Base-by-base conservation (phyloP, 78 protist species). In the Dictyostelium citrinum region DNA sequence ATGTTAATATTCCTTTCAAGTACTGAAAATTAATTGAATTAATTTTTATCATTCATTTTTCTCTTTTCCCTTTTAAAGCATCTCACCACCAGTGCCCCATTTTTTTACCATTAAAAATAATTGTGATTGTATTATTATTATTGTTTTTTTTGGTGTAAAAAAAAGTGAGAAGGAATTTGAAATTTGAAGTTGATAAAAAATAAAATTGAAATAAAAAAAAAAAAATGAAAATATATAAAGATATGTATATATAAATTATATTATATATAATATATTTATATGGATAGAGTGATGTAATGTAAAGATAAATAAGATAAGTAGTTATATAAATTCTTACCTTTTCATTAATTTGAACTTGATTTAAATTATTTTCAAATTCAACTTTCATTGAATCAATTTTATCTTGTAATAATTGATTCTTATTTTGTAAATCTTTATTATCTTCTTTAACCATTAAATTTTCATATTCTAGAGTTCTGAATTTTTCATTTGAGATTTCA, bases 321-420 rank as follows among this genome's bases (percentile, higher is more conserved):
- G 1, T 37, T 37, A 39, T 5, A 39, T 39, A 39, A 39, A 5
- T 1, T 11, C 33, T 72, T 83, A 83, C 90, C 90, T 75, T 84
- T 33, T 84, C 91, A 37, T 24, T 29, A 39, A 64, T 39, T 35
- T 64, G 88, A 39, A 82, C 45, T 82, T 82, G 88, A 64, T 37
- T 64, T 27, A 58, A 29, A 70, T 83, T 83, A 72, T 77, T 35
- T 84, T 84, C 91, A 84, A 35, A 75, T 58, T 84, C 83, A 6
- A 58, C 27, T 84, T 84, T 84, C 45, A 84, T 58, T 27, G 35
- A 49, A 46, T 72, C 46, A 41, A 84, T 68, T 31, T 35, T 76
- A 14, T 61, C 67, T 37, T 41, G 22, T 33, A 79, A 45, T 1
- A 41, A 24, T 27, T 35, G 20, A 24, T 20, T 17, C 67, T 76